A percentile compares a stretch with the other conserved stretches of the same genome.
Evolutionary conservation across 2,329 filamentous ascomycete genomes (phyloP).

Genomic region (Elsinoe australis): DNA sequence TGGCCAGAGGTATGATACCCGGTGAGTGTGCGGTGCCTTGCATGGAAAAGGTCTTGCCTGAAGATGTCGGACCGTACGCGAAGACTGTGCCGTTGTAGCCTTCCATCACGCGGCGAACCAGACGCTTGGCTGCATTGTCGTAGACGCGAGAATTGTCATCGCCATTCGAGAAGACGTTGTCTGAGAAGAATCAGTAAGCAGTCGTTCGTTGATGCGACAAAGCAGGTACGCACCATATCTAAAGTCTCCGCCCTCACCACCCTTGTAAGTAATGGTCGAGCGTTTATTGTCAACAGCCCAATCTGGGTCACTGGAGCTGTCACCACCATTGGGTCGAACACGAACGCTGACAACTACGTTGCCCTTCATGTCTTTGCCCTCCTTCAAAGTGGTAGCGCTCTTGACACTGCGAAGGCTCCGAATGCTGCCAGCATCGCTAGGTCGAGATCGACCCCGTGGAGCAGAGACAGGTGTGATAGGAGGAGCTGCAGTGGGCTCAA

Average conservation of each 20-base stretch:
- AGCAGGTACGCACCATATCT: constrained; percentile 62
- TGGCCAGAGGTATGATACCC: constrained; percentile 91
- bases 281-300: constrained; percentile 87
- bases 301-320: constrained; percentile 61
- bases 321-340: constrained; percentile 74
- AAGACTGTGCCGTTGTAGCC: constrained; percentile 98
- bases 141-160: constrained; percentile 95
- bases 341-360: constrained; percentile 95
- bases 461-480: not conserved
- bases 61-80: constrained; percentile 97
- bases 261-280: constrained; percentile 72
- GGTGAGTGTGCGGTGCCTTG: constrained; percentile 93
- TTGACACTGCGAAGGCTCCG: constrained; percentile 22
- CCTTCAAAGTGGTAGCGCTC: constrained; percentile 21
- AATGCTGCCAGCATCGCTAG: constrained; percentile 26
- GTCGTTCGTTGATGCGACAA: not conserved
- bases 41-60: constrained; percentile 99
- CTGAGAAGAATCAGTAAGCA: constrained; percentile 40
- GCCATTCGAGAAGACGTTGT: constrained; percentile 91
- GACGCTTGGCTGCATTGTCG: constrained; percentile 83
- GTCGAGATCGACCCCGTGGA: constrained; percentile 33
- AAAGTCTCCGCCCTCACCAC: constrained; percentile 87
- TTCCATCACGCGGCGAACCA: constrained; percentile 96
- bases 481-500: constrained; percentile 51
- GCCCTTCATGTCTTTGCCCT: constrained; percentile 64